Conservation (phyloP, 306 rosid species). For the Malus sieversii region DNA sequence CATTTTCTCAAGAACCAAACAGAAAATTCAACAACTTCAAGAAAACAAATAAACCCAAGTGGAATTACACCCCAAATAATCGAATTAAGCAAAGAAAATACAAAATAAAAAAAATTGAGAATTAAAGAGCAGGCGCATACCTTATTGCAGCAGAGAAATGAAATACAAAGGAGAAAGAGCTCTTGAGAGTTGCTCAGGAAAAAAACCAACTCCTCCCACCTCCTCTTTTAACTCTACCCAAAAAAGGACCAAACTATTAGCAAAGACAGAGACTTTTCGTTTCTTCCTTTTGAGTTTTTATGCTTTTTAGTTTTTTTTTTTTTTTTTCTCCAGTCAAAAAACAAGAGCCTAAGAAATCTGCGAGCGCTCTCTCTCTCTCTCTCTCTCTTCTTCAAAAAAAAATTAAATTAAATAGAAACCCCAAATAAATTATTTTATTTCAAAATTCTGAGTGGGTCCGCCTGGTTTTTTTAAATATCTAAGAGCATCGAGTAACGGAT, state of each 20-base stretch:
- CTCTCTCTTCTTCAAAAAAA: slow-evolving; percentile 12
- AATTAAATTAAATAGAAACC: background rate
- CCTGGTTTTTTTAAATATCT: slow-evolving; percentile 3
- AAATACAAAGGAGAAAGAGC: slow-evolving; percentile 4
- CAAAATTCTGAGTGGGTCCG: slow-evolving; percentile 10
- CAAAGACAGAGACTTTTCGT: slow-evolving; percentile 29
- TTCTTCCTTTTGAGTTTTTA: slow-evolving; percentile 3
- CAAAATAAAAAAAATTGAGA: background rate
- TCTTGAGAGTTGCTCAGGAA: background rate
- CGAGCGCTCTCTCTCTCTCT: slow-evolving; percentile 15
- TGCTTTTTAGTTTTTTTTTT: slow-evolving; percentile 2
- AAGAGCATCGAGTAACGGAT: background rate
- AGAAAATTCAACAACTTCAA: background rate
- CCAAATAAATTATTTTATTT: background rate
- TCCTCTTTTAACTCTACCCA: slow-evolving; percentile 11
- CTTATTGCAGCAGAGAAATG: slow-evolving; percentile 11
- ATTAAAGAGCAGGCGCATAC: slow-evolving; percentile 11
- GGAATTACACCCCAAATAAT: slow-evolving; percentile 8
- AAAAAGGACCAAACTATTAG: slow-evolving; percentile 4
- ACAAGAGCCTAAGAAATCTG: slow-evolving; percentile 25
- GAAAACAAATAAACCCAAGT: background rate
- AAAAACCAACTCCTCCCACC: background rate
- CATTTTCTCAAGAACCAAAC: slow-evolving; percentile 3
- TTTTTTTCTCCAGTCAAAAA: slow-evolving; percentile 34
- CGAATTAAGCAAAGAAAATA: background rate